A percentile compares a stretch with the other conserved stretches of the same genome.
These are phyloP conservation scores for Trichoderma sp. DNA, from an alignment of 2,329 filamentous ascomycete species.

Conservation along the genomic window DNA sequence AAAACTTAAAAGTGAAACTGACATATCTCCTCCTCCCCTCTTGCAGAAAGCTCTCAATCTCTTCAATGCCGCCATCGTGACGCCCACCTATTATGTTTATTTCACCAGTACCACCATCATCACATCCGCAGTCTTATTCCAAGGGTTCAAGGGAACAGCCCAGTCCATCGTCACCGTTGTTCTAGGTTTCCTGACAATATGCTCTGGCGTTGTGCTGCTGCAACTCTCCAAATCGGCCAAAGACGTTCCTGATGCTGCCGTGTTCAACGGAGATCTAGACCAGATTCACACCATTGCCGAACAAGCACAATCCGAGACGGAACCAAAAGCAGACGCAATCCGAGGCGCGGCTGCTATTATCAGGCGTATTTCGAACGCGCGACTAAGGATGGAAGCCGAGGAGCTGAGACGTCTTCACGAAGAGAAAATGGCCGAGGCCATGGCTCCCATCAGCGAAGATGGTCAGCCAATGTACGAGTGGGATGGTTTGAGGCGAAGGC, in stretches of 20 bases:
- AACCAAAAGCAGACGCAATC: conserved; percentile 94
- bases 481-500: conserved; percentile 80
- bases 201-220: conserved; percentile 83
- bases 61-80: conserved; percentile 95
- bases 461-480: conserved; percentile 72
- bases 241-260: conserved; percentile 87
- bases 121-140: conserved; percentile 87
- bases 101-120: conserved; percentile 96
- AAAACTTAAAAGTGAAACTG: neutral
- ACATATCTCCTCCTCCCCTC: neutral
- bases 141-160: conserved; percentile 84
- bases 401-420: conserved; percentile 76
- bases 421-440: conserved; percentile 67
- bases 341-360: conserved; percentile 86
- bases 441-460: conserved; percentile 74
- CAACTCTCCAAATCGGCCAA: conserved; percentile 98
- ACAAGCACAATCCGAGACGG: conserved; percentile 91
- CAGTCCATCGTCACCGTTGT: conserved; percentile 83
- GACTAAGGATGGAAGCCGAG: conserved; percentile 74
- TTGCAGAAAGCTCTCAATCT: conserved; percentile 93
- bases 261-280: conserved; percentile 89
- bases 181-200: conserved; percentile 91
- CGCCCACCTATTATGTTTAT: conserved; percentile 97
- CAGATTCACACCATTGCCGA: conserved; percentile 94
- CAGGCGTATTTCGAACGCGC: conserved; percentile 70